Evolutionary conservation across 768 basidiomycete genomes (phyloP).

Genomic region (Coprinopsis cinerea): DNA sequence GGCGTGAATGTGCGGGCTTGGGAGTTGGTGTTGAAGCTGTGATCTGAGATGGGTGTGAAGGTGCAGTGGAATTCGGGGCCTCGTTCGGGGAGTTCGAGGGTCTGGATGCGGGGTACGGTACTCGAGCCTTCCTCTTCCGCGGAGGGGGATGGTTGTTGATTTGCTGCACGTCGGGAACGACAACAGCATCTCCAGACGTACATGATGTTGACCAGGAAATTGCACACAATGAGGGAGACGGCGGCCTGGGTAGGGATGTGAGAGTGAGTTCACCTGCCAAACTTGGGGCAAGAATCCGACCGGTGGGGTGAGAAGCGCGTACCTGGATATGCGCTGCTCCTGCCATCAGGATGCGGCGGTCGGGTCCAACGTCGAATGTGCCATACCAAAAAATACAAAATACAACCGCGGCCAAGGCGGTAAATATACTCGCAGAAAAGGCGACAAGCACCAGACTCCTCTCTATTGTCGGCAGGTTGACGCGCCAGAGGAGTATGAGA

Average conservation of each 20-base stretch:
- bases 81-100: background rate
- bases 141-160: background rate
- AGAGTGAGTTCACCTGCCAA: background rate
- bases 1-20: background rate
- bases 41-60: background rate
- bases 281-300: background rate
- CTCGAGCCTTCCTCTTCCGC: background rate
- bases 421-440: slow-evolving; percentile 22
- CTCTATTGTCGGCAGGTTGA: slow-evolving; percentile 17
- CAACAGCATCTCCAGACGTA: slow-evolving; percentile 2
- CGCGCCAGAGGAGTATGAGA: slow-evolving; percentile 19
- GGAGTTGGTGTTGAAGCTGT: background rate
- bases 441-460: slow-evolving; percentile 18
- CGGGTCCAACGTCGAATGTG: slow-evolving; percentile 4
- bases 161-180: background rate
- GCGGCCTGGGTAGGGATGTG: background rate
- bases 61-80: background rate
- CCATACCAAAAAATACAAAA: slow-evolving; percentile 17
- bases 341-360: slow-evolving; percentile 8
- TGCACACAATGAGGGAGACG: slow-evolving; percentile 9
- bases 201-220: slow-evolving; percentile 3
- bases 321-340: slow-evolving; percentile 18
- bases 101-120: background rate
- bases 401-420: slow-evolving; percentile 16
- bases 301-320: background rate